Conservation (phyloP, 2,329 filamentous ascomycete genomes). For the Penicillium sp. region DNA sequence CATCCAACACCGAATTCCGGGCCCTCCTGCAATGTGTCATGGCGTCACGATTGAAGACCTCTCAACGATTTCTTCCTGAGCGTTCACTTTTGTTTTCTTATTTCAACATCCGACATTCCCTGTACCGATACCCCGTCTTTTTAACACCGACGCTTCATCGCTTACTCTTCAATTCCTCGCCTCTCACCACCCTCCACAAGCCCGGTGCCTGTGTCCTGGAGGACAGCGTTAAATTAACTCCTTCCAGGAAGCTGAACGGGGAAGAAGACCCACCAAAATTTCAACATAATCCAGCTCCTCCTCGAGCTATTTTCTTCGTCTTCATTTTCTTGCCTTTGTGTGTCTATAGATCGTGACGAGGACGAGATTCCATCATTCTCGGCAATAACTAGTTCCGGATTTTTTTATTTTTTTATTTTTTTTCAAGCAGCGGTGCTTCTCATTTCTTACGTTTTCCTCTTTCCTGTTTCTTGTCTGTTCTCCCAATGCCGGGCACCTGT, state of each 20-base stretch:
- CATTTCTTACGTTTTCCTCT: not conserved
- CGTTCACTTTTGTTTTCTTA: slow-evolving; percentile 36
- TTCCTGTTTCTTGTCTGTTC: not conserved
- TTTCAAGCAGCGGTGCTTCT: slow-evolving; percentile 16
- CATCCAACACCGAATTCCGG: slow-evolving; percentile 31
- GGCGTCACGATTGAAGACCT: slow-evolving; percentile 47
- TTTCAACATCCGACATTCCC: slow-evolving; percentile 43
- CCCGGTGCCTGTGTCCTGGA: slow-evolving; percentile 29
- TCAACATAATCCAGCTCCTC: slow-evolving; percentile 27
- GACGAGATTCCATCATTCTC: slow-evolving; percentile 9
- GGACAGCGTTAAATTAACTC: slow-evolving; percentile 26
- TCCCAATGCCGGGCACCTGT: not conserved
- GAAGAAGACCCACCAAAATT: slow-evolving; percentile 25
- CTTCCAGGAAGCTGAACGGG: slow-evolving; percentile 12
- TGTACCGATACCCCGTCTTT: slow-evolving; percentile 42
- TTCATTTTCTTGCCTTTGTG: slow-evolving; percentile 9
- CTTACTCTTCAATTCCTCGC: slow-evolving; percentile 24
- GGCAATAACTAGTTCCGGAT: slow-evolving; percentile 5
- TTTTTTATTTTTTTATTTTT: slow-evolving; percentile 9
- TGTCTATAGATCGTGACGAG: slow-evolving; percentile 20
- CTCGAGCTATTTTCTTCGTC: slow-evolving; percentile 7
- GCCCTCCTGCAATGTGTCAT: slow-evolving; percentile 39
- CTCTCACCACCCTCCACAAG: slow-evolving; percentile 14
- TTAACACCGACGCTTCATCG: slow-evolving; percentile 34
- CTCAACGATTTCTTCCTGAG: slow-evolving; percentile 48